Evolutionary conservation across 129 eudicot genomes (phyloP), one percentile per base, ranked within the genome.

Genomic region (Escallonia rubra): DNA sequence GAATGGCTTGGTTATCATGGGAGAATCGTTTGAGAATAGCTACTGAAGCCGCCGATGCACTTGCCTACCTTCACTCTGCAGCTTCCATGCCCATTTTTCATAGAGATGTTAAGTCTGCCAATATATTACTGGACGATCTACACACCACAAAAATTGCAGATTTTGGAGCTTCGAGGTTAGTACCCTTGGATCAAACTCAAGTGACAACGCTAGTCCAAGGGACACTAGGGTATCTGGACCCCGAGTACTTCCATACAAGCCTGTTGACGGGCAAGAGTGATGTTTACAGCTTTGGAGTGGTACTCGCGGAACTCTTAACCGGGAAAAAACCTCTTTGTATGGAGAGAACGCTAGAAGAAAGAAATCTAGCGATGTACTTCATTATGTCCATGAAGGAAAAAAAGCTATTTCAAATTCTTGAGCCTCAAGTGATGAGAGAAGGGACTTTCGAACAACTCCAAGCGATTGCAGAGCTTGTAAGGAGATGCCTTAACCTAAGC

Each of bases 81-180:
- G 70, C 70, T 49, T 65, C 70, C 41, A 65, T 51, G 59, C 70
- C 69, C 34, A 38, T 65, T 3, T 47, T 65, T 51, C 69, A 65
- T 51, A 14, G 69, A 15, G 69, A 65, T 40, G 46, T 65, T 3
- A 65, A 47, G 43, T 65, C 69, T 4, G 12, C 57, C 13, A 65
- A 65, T 41, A 65, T 65, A 16, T 11, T 64, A 16, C 41, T 64
- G 2, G 68, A 64, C 15, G 41, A 49, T 1, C 4, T 12, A 7
- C 49, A 13, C 42, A 23, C 14, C 3, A 16, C 68, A 0, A 64
- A 64, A 23, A 44, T 64, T n/a, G n/a, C 68, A 3, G 57, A 65
- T 65, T 65, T 65, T 5, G 69, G 69, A 49, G 69, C 69, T 3
- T 65, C 69, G 8, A 65, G 69, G 6, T 50, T 65, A 10, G 57